Evolutionary conservation across 768 basidiomycete species (phyloP).

Genomic region (Tylopilus plumbeoviolaceoides): DNA sequence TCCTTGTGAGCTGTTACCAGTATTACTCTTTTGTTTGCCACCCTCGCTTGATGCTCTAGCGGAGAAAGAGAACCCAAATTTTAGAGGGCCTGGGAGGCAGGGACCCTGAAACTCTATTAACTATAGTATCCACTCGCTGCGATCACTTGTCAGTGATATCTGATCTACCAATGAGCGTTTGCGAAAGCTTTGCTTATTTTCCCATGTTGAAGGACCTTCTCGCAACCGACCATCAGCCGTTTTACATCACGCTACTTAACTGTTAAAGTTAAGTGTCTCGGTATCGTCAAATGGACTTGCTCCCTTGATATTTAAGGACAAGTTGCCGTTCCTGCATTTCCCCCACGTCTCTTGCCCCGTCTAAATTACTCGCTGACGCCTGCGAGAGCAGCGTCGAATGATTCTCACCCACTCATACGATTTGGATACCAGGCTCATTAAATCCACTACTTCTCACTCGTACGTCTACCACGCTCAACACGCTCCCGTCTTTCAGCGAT

Average conservation of each 20-base stretch:
- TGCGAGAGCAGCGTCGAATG: conserved; percentile 20
- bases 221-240: conserved; percentile 29
- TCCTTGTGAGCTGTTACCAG: neutral
- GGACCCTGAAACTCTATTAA: conserved; percentile 33
- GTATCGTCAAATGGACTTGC: conserved; percentile 17
- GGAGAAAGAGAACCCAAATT: neutral
- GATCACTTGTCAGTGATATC: conserved; percentile 12
- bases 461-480: conserved; percentile 16
- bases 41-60: neutral
- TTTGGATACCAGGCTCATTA: conserved; percentile 24
- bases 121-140: conserved; percentile 12
- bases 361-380: conserved; percentile 9
- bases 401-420: conserved; percentile 24
- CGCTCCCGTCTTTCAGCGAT: conserved; percentile 8
- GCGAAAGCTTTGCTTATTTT: conserved; percentile 15
- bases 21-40: neutral
- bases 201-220: conserved; percentile 19
- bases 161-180: conserved; percentile 22
- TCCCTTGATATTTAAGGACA: conserved; percentile 30
- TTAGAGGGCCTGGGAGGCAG: conserved; percentile 7
- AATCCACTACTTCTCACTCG: conserved; percentile 24
- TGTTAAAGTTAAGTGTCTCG: conserved; percentile 28
- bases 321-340: conserved; percentile 11
- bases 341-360: conserved; percentile 8
- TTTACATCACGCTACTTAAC: conserved; percentile 31